A percentile compares a stretch with the other conserved stretches of the same genome.
Evolutionary conservation across 2,329 filamentous ascomycete genomes (phyloP).

Genomic region (Hymenoscyphus scutula): DNA sequence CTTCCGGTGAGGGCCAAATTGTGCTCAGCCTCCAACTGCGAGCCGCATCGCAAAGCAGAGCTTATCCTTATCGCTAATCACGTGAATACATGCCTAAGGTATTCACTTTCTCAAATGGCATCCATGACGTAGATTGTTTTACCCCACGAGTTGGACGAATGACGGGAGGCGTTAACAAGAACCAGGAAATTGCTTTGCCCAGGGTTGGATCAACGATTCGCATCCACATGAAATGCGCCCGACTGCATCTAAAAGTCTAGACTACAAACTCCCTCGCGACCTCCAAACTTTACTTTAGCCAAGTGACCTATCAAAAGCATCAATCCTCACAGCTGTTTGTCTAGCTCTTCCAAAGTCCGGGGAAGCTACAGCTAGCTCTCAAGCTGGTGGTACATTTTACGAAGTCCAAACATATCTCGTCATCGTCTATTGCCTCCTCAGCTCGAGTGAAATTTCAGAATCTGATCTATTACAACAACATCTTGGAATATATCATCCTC

Average conservation of each 20-base stretch:
- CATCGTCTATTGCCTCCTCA: conserved; percentile 12
- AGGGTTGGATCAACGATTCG: background rate
- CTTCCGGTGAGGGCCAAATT: background rate
- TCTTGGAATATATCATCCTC: background rate
- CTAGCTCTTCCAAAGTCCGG: background rate
- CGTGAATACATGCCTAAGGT: background rate
- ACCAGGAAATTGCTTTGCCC: background rate
- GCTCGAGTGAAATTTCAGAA: background rate
- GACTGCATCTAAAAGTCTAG: conserved; percentile 11
- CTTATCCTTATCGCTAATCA: background rate
- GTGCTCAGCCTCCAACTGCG: background rate
- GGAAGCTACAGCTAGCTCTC: background rate
- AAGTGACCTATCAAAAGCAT: background rate
- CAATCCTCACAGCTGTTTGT: background rate
- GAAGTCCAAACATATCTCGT: conserved; percentile 2
- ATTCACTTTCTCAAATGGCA: background rate
- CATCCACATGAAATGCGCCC: background rate
- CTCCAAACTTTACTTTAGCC: background rate
- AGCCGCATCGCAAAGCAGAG: background rate
- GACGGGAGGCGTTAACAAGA: background rate
- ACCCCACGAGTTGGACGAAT: conserved; percentile 2
- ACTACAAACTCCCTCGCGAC: background rate
- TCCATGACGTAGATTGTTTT: conserved; percentile 3
- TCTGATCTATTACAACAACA: background rate
- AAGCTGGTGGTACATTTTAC: background rate